A percentile compares a stretch with the other conserved stretches of the same genome.
Conservation (phyloP, 495 filamentous ascomycete species). For the Echria macrotheca region DNA sequence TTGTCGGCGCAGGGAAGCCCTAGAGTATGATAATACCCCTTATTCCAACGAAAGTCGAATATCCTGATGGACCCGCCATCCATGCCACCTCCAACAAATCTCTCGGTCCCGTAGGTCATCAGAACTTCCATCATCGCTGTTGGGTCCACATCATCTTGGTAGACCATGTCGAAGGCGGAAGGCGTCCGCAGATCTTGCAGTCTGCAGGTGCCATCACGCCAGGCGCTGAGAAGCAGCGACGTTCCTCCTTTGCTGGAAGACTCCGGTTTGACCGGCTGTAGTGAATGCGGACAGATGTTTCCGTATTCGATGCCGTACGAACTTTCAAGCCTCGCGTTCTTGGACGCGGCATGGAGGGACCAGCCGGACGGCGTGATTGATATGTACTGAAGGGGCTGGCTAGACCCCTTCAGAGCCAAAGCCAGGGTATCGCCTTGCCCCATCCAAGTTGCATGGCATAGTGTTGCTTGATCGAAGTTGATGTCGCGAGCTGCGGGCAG, state of each 20-base stretch:
- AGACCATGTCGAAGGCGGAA: conserved; percentile 30
- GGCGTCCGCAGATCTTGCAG: conserved; percentile 42
- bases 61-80: conserved; percentile 34
- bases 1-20: conserved; percentile 32
- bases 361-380: conserved; percentile 35
- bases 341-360: conserved; percentile 20
- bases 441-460: conserved; percentile 35
- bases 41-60: conserved; percentile 45
- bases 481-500: neutral
- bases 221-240: conserved; percentile 39
- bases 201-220: conserved; percentile 42
- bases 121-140: conserved; percentile 34
- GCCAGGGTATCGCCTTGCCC: conserved; percentile 30
- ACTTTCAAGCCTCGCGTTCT: conserved; percentile 11
- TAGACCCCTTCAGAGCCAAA: conserved; percentile 29
- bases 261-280: conserved; percentile 32
- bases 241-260: conserved; percentile 24
- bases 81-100: conserved; percentile 37
- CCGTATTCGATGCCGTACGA: conserved; percentile 15
- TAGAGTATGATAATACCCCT: conserved; percentile 38
- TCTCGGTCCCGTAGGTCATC: conserved; percentile 36
- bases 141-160: conserved; percentile 41
- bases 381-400: conserved; percentile 35
- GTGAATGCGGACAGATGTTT: conserved; percentile 27
- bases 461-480: too few species aligned